phyloP scores from a whole-genome alignment of 2,329 filamentous ascomycete genomes.

The Phialophora expanda region DNA sequence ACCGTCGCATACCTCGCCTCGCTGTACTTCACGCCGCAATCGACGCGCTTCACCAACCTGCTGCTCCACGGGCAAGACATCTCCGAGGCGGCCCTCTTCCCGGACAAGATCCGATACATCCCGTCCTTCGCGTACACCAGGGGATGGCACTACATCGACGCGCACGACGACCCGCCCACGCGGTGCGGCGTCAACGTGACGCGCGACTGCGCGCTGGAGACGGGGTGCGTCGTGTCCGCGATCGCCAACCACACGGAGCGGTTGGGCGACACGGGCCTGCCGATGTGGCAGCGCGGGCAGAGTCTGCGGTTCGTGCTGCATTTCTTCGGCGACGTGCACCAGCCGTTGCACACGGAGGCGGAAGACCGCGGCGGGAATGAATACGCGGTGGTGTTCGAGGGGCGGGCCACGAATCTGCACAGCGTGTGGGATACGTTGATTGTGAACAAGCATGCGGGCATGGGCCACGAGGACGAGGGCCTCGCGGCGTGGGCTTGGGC shows the following conservation, averaged over 20 bases:
- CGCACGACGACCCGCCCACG: slow-evolving; percentile 35
- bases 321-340: slow-evolving; percentile 73
- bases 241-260: slow-evolving; percentile 58
- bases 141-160: slow-evolving; percentile 41
- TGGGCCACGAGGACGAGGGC: slow-evolving; percentile 26
- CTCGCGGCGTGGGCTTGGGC: slow-evolving; percentile 56
- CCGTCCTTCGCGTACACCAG: slow-evolving; percentile 37
- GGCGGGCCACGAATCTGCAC: slow-evolving; percentile 67
- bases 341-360: slow-evolving; percentile 69
- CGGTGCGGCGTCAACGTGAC: slow-evolving; percentile 42
- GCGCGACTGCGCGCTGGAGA: slow-evolving; percentile 57
- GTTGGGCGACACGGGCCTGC: slow-evolving; percentile 46
- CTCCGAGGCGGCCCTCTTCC: slow-evolving; percentile 39
- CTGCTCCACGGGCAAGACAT: slow-evolving; percentile 40
- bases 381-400: slow-evolving; percentile 68
- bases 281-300: slow-evolving; percentile 43
- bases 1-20: slow-evolving; percentile 61
- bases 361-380: slow-evolving; percentile 70
- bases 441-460: slow-evolving; percentile 33
- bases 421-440: slow-evolving; percentile 70
- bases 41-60: slow-evolving; percentile 30
- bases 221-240: slow-evolving; percentile 58
- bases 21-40: slow-evolving; percentile 32
- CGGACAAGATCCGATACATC: slow-evolving; percentile 39
- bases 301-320: slow-evolving; percentile 57